A percentile compares a stretch with the other conserved stretches of the same genome.
Conservation (phyloP, 495 filamentous ascomycete species). For the Letharia columbiana region DNA sequence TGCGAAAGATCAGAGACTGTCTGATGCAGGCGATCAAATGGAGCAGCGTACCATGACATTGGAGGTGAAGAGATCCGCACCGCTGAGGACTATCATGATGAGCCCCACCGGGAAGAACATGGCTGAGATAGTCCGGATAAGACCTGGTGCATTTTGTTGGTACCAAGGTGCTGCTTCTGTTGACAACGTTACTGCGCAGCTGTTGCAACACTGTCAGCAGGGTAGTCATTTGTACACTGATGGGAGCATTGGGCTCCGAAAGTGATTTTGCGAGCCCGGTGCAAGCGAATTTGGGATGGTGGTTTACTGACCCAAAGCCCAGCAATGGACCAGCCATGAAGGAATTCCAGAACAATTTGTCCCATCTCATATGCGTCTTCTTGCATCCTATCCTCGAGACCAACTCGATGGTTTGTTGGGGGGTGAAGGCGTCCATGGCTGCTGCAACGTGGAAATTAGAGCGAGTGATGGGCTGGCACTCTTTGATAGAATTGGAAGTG, state of each 20-base stretch:
- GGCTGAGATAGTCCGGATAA: conserved; percentile 48
- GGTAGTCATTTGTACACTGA: background rate
- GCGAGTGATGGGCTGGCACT: background rate
- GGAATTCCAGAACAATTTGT: conserved; percentile 48
- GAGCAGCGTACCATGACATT: conserved; percentile 44
- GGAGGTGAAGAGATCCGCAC: conserved; percentile 45
- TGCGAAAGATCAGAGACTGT: conserved; percentile 20
- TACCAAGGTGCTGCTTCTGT: conserved; percentile 52
- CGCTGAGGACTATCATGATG: conserved; percentile 51
- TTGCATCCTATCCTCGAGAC: conserved; percentile 32
- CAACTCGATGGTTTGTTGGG: conserved; percentile 23
- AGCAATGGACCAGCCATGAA: conserved; percentile 45
- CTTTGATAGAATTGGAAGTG: background rate
- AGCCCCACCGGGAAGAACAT: conserved; percentile 52
- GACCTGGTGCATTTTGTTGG: conserved; percentile 49
- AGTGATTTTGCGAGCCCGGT: background rate
- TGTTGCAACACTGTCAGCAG: background rate
- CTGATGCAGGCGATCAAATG: background rate
- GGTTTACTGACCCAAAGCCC: conserved; percentile 32
- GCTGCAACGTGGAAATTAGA: background rate
- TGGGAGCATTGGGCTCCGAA: background rate
- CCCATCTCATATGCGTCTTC: conserved; percentile 45
- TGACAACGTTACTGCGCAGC: conserved; percentile 43
- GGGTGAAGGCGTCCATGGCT: conserved; percentile 23
- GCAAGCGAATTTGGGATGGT: background rate